phyloP scores from a whole-genome alignment of 163 green algal species.

The Scenedesmus sp. region DNA sequence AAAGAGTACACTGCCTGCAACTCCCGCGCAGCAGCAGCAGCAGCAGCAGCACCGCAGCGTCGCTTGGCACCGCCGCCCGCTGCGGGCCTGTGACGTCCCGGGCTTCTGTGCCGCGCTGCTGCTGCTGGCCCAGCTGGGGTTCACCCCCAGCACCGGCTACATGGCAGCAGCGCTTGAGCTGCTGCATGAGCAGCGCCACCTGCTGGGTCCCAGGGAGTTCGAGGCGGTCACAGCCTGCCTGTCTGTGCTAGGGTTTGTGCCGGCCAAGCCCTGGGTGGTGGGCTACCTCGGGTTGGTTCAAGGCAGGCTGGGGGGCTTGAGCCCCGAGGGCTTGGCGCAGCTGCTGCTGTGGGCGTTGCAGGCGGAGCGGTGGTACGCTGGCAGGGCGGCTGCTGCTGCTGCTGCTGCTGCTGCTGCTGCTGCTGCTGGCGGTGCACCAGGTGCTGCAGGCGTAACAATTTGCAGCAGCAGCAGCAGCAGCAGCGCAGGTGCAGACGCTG shows the following conservation, averaged over 20 bases:
- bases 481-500: not conserved
- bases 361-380: constrained; percentile 27
- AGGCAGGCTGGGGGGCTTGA: not conserved
- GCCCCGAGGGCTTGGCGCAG: constrained; percentile 16
- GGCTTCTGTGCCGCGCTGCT: constrained; percentile 43
- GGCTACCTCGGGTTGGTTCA: not conserved
- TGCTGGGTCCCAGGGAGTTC: not conserved
- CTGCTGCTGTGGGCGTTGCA: constrained; percentile 21
- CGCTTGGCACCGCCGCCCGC: not conserved
- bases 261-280: constrained; percentile 24
- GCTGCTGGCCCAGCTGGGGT: constrained; percentile 37
- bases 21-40: not conserved
- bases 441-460: not conserved
- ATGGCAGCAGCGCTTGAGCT: constrained; percentile 37
- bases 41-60: not conserved
- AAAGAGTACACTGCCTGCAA: not conserved
- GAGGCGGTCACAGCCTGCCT: not conserved
- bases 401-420: not conserved
- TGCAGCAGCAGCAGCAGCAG: constrained; percentile 35
- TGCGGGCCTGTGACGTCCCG: not conserved
- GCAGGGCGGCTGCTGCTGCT: constrained; percentile 3
- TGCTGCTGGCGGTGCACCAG: not conserved
- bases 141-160: constrained; percentile 16
- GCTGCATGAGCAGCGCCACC: constrained; percentile 42
- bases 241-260: constrained; percentile 16